phyloP scores from a whole-genome alignment of 2,329 filamentous ascomycete genomes.

The Tolypocladium nubicola region DNA sequence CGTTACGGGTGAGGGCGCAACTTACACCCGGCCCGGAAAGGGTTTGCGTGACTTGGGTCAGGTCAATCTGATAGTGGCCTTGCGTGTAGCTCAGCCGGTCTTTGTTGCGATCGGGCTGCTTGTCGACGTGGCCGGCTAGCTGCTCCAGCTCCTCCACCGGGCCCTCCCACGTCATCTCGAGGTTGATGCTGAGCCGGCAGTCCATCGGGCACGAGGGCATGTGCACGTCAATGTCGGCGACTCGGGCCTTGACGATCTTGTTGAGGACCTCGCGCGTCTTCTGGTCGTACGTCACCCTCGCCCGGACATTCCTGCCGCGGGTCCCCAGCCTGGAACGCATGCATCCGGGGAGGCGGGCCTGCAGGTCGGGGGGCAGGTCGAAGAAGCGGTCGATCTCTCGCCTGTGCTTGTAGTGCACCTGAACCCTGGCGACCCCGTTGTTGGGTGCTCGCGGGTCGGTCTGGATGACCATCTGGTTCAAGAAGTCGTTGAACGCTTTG shows the following conservation, averaged over 20 bases:
- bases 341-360: conserved; percentile 51
- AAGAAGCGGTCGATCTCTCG: conserved; percentile 78
- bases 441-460: conserved; percentile 44
- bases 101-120: conserved; percentile 60
- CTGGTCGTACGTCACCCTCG: conserved; percentile 65
- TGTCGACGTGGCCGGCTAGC: conserved; percentile 24
- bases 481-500: conserved; percentile 68
- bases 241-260: conserved; percentile 85
- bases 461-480: conserved; percentile 59
- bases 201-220: conserved; percentile 71
- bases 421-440: conserved; percentile 37
- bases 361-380: conserved; percentile 52
- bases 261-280: conserved; percentile 59
- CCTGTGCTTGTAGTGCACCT: conserved; percentile 71
- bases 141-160: conserved; percentile 45
- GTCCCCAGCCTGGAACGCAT: conserved; percentile 45
- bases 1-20: conserved; percentile 1
- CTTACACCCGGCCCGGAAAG: conserved; percentile 25
- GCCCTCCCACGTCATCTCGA: conserved; percentile 83
- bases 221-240: conserved; percentile 79
- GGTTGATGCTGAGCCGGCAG: conserved; percentile 86
- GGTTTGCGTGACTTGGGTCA: conserved; percentile 71
- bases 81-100: conserved; percentile 89
- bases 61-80: conserved; percentile 76
- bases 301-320: conserved; percentile 33